Conservation (phyloP, 371 early-diverging fungal genomes). For the Apophysomyces variabilis region DNA sequence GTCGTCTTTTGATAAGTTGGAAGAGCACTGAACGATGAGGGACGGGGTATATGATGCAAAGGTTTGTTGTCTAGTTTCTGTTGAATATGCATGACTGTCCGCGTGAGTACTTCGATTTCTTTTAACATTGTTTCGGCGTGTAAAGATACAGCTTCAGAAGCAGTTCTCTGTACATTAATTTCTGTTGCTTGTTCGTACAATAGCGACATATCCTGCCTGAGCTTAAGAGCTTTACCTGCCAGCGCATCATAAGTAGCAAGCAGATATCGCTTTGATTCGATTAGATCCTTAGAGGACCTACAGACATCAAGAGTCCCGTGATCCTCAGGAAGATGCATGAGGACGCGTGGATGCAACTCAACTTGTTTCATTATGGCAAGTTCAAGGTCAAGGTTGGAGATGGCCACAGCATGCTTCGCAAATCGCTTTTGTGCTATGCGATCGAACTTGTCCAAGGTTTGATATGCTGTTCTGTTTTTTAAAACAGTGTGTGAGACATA, state of each 20-base stretch:
- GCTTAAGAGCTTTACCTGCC: conserved; percentile 16
- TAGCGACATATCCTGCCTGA: conserved; percentile 16
- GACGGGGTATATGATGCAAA: background rate
- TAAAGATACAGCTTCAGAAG: conserved; percentile 17
- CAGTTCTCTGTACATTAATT: conserved; percentile 10
- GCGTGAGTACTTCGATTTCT: conserved; percentile 8
- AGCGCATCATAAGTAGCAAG: conserved; percentile 13
- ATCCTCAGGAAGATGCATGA: background rate
- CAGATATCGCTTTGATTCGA: background rate
- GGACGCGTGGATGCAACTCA: conserved; percentile 18
- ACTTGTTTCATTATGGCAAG: conserved; percentile 12
- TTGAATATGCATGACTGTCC: conserved; percentile 14
- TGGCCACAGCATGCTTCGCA: conserved; percentile 17
- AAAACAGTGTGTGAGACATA: background rate
- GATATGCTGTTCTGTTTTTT: conserved; percentile 21
- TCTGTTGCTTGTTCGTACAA: conserved; percentile 19
- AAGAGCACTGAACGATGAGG: background rate
- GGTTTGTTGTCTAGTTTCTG: conserved; percentile 3
- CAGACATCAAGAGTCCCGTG: conserved; percentile 7
- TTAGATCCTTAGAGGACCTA: conserved; percentile 8
- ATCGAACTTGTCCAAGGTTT: conserved; percentile 26
- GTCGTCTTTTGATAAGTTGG: background rate
- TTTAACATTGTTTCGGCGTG: conserved; percentile 10
- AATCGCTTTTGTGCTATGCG: conserved; percentile 34
- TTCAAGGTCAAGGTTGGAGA: conserved; percentile 19